phyloP scores from a whole-genome alignment of 805 yeast species.

The Metschnikowia lachancei region DNA sequence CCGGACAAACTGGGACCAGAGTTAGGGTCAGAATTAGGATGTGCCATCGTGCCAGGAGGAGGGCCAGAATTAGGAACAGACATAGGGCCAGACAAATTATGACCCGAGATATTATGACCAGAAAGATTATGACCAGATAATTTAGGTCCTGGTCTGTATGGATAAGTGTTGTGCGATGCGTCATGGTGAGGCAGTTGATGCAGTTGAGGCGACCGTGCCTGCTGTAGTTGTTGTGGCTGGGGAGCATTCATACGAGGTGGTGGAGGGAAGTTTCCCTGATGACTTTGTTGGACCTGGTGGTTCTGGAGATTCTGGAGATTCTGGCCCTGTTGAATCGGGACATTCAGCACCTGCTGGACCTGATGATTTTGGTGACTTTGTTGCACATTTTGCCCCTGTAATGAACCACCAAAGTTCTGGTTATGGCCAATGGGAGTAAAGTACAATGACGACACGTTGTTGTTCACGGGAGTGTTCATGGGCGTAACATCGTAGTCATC shows the following conservation, averaged over 20 bases:
- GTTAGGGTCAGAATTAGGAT: too few species aligned
- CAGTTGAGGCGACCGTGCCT: too few species aligned
- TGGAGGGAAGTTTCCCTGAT: not conserved
- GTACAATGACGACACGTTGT: slow-evolving; percentile 8
- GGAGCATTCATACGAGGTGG: slow-evolving; percentile 1
- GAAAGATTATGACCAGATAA: not conserved
- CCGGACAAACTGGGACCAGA: too few species aligned
- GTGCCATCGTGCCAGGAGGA: too few species aligned
- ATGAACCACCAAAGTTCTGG: slow-evolving; percentile 18
- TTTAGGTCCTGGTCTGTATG: not conserved
- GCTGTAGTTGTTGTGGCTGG: not conserved
- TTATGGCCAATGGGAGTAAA: slow-evolving; percentile 19
- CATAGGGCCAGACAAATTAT: too few species aligned
- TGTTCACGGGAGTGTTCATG: slow-evolving; percentile 17
- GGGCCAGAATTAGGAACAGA: too few species aligned
- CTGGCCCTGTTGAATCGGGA: too few species aligned
- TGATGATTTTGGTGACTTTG: too few species aligned
- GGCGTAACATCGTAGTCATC: slow-evolving; percentile 19
- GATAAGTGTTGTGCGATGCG: not conserved
- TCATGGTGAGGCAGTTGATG: not conserved
- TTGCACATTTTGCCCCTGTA: slow-evolving; percentile 2
- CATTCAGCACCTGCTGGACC: too few species aligned
- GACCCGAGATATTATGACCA: too few species aligned
- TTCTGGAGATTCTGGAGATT: too few species aligned
- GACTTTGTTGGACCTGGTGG: too few species aligned